Base-by-base conservation (phyloP, 139 green algal genomes). In the Pleodorina starrii region DNA sequence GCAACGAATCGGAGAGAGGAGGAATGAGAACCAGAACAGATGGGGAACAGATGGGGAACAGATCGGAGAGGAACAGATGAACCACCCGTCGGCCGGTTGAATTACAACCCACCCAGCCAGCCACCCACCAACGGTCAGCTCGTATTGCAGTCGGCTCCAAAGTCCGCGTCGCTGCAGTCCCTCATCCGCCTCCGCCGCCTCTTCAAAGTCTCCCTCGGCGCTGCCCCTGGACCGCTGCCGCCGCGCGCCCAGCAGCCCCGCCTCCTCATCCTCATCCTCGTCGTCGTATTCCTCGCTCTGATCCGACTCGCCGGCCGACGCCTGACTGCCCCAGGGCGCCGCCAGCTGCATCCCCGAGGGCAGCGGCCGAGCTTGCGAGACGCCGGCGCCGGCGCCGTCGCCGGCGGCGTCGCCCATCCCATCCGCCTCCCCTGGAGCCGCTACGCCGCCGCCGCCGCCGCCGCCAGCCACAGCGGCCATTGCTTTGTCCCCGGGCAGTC, bases 101-200 rank as follows among this genome's bases (percentile, higher is more conserved):
- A n/a, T n/a, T n/a, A n/a, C n/a, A n/a, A n/a, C n/a, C n/a, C n/a
- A n/a, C n/a, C n/a, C n/a, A n/a, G n/a, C n/a, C n/a, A n/a, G n/a
- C n/a, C n/a, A n/a, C 74, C 63, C 74, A 40, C 90, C 90, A 36
- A 94, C 36, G 1, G 90, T 94, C 10, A 94, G 60, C 85, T 94
- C 85, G 60, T 81, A 79, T 51, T 63, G 91, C 66, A 92, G 43
- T 54, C 60, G 66, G 57, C 36, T 78, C 91, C 91, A 94, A n/a
- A 79, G 44, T 1, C 16, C 74, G 21, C 54, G 57, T 35, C 27
- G 38, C 50, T 19, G 36, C 1, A 35, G 21, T 16, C 54, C 78
- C 32, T 19, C n/a, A 9, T 21, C 54, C 23, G 27, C 5, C 36
- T 35, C 36, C 14, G 7, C 71, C 71, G 7, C 71, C 0, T 78